Conservation (phyloP, 371 early-diverging fungal genomes). For the Gilbertella persicaria region DNA sequence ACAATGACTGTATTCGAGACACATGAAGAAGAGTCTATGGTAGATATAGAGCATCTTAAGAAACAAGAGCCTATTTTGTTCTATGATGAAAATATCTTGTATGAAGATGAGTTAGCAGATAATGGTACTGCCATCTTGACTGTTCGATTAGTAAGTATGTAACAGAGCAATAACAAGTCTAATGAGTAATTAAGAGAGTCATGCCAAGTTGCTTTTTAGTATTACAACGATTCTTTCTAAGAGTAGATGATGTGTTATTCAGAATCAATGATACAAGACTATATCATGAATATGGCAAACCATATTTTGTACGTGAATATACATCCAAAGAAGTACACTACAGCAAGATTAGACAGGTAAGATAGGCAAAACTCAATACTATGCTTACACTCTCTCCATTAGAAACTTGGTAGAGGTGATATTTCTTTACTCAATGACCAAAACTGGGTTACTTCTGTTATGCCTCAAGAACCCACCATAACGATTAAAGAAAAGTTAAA, state of each 20-base stretch:
- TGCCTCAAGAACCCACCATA: constrained; percentile 35
- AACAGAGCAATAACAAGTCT: background rate
- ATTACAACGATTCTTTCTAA: constrained; percentile 84
- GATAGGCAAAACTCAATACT: background rate
- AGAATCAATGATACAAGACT: constrained; percentile 86
- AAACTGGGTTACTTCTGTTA: constrained; percentile 69
- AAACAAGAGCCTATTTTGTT: constrained; percentile 85
- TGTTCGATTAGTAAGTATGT: constrained; percentile 71
- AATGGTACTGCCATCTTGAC: constrained; percentile 85
- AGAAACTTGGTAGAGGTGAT: constrained; percentile 58
- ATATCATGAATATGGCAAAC: constrained; percentile 82
- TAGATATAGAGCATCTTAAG: constrained; percentile 79
- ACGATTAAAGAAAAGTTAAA: constrained; percentile 22
- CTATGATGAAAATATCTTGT: constrained; percentile 88
- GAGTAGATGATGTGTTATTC: constrained; percentile 93
- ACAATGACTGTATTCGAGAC: constrained; percentile 19
- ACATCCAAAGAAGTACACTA: constrained; percentile 67
- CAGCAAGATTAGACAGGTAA: constrained; percentile 54
- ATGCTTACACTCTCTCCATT: background rate
- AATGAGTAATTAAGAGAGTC: constrained; percentile 62
- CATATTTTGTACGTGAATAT: constrained; percentile 72
- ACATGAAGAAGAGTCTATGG: constrained; percentile 29
- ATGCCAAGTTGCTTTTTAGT: constrained; percentile 92
- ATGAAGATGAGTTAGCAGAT: constrained; percentile 96
- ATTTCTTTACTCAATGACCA: constrained; percentile 71